These are phyloP conservation scores for Euphorbia tirucalli DNA, from an alignment of 345 rosid species.

Conservation along the genomic window DNA sequence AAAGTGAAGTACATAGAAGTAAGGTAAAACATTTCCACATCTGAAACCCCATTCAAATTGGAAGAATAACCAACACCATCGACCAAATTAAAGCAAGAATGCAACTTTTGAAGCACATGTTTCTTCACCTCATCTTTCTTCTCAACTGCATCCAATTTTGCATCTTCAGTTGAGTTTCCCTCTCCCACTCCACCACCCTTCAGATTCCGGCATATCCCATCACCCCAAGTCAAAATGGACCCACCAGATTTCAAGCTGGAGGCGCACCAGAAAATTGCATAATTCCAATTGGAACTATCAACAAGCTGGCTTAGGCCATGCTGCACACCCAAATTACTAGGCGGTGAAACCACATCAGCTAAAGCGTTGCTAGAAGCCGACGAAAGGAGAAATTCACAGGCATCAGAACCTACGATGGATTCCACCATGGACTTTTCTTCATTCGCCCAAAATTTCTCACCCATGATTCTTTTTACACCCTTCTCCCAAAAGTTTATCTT, in stretches of 20 bases:
- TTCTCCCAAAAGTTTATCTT: too few relatives aligned
- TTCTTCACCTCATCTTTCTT: constrained; percentile 52
- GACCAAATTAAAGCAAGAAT: constrained; percentile 43
- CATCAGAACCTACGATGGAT: constrained; percentile 72
- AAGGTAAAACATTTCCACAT: constrained; percentile 71
- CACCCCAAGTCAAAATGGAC: constrained; percentile 73
- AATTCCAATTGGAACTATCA: constrained; percentile 76
- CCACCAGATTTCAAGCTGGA: constrained; percentile 62
- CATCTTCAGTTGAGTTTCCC: constrained; percentile 30
- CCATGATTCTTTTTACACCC: too few relatives aligned
- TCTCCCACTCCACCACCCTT: constrained; percentile 38
- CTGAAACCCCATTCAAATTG: constrained; percentile 49
- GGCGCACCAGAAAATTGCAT: constrained; percentile 70
- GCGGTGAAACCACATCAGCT: constrained; percentile 43
- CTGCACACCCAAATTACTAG: constrained; percentile 54
- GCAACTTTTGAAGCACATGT: constrained; percentile 70
- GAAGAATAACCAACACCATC: constrained; percentile 40
- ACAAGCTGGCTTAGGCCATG: constrained; percentile 57
- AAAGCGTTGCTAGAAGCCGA: constrained; percentile 42
- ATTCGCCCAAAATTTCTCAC: constrained; percentile 57
- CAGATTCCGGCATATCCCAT: constrained; percentile 59
- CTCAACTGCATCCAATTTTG: too few relatives aligned
- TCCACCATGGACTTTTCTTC: constrained; percentile 70
- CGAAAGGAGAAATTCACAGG: constrained; percentile 62
- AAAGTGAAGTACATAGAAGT: constrained; percentile 67